Evolutionary conservation across 371 early-diverging fungal genomes (phyloP), one percentile per base, ranked within the genome.

Genomic region (Mortierella sp.): DNA sequence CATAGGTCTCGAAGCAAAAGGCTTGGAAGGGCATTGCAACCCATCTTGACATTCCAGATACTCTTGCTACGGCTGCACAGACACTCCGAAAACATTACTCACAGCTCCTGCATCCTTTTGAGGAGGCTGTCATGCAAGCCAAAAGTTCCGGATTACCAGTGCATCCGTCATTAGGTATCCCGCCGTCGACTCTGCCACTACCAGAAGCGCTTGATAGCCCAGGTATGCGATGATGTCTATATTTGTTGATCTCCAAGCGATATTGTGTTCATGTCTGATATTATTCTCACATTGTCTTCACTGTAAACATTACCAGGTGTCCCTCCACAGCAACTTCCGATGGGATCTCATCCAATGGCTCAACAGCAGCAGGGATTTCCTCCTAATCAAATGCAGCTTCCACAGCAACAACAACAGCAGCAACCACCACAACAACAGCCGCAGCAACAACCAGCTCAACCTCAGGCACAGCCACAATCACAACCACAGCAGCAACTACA

Each of bases 1-100:
- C n/a, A 40, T 59, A 73, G 74, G 74, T 74, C 27, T 74, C 76
- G 9, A 74, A 74, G 57, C 76, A 67, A 57, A 74, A 74, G 50
- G 68, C 64, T 4, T 74, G 76, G 74, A 73, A 79, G 62, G 62
- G 67, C n/a, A 69, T 69, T 29, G 55, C 73, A 19, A 69, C 63
- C 19, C 64, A 73, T 31, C 51, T 73, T 17, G 70, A 78, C 47
- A 71, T 71, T 43, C 67, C 65, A 4, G 79, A 65, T 37, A 68
- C 74, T n/a, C 58, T 79, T 43, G 69, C 65, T 17, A 74, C 74
- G 19, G 74, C 69, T 5, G 70, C 67, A 54, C 61, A 77, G 58
- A 68, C 74, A 45, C 70, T 65, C 31, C 47, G 71, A 45, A 77
- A 66, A 46, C 76, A 64, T 34, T 73, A 66, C 25, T 72, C 69